These are phyloP conservation scores for Ricinus communis DNA, from an alignment of 345 rosid genomes.

Conservation along the genomic window DNA sequence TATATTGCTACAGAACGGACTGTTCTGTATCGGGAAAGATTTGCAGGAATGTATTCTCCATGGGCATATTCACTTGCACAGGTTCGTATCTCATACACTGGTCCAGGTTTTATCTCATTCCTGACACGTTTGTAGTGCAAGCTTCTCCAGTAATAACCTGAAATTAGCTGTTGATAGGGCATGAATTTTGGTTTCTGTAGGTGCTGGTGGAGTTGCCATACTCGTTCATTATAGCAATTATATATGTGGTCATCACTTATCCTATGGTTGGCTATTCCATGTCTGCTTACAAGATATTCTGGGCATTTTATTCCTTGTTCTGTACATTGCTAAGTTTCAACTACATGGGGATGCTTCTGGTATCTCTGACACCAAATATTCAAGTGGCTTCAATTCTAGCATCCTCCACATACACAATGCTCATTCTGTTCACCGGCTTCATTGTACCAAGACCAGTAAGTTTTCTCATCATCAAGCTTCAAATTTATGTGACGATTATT, in stretches of 20 bases:
- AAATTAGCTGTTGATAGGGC: too few species aligned
- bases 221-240: constrained; percentile 40
- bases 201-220: constrained; percentile 76
- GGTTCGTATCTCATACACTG: constrained; percentile 24
- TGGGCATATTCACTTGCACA: constrained; percentile 72
- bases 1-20: constrained; percentile 56
- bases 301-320: constrained; percentile 66
- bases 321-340: constrained; percentile 50
- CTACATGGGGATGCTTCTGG: constrained; percentile 65
- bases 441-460: constrained; percentile 70
- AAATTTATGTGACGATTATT: too few species aligned
- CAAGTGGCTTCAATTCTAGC: constrained; percentile 53
- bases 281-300: constrained; percentile 55
- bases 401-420: constrained; percentile 39
- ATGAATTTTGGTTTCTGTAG: constrained; percentile 35
- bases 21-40: constrained; percentile 74
- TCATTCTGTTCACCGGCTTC: constrained; percentile 67
- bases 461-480: background rate
- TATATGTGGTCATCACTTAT: constrained; percentile 47
- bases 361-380: constrained; percentile 62
- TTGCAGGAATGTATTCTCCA: constrained; percentile 82
- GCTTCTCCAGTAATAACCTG: too few species aligned
- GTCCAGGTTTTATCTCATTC: background rate
- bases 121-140: background rate
- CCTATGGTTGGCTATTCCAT: constrained; percentile 67